Conservation (phyloP, 2,329 filamentous ascomycete genomes). For the Xylaria hypoxylon region DNA sequence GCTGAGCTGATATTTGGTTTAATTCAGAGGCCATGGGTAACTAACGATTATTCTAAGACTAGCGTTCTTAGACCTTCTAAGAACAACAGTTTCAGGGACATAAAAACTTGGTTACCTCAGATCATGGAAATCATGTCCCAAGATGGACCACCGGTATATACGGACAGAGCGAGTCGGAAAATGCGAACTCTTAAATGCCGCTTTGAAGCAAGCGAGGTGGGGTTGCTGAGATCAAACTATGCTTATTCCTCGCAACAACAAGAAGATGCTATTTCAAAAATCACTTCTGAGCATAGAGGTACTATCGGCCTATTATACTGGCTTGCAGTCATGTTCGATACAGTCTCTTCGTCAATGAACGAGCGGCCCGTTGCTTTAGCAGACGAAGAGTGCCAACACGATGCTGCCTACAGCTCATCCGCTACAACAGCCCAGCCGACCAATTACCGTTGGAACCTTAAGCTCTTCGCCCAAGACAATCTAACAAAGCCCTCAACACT, state of each 20-base stretch:
- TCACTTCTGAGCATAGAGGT: slow-evolving; percentile 10
- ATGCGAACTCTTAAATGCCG: slow-evolving; percentile 16
- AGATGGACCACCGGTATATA: slow-evolving; percentile 22
- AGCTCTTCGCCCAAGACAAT: slow-evolving; percentile 54
- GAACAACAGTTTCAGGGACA: not conserved
- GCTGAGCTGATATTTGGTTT: slow-evolving; percentile 28
- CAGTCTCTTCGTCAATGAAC: slow-evolving; percentile 26
- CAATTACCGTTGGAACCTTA: slow-evolving; percentile 47
- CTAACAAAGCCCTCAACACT: slow-evolving; percentile 45
- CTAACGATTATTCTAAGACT: not conserved
- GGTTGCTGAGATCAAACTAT: not conserved
- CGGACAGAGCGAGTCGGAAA: slow-evolving; percentile 23
- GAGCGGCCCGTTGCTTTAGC: slow-evolving; percentile 22
- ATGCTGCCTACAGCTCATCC: slow-evolving; percentile 5
- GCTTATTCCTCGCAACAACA: slow-evolving; percentile 1
- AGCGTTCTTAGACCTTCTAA: not conserved
- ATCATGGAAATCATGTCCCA: slow-evolving; percentile 23
- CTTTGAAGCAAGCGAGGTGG: slow-evolving; percentile 17
- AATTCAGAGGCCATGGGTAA: slow-evolving; percentile 17
- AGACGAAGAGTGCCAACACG: slow-evolving; percentile 25
- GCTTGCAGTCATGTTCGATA: slow-evolving; percentile 29
- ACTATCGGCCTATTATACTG: slow-evolving; percentile 22
- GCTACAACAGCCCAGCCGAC: not conserved
- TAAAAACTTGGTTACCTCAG: not conserved
- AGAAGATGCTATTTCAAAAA: not conserved